phyloP scores from a whole-genome alignment of 441 rosid genomes.

The Gossypium aridum region DNA sequence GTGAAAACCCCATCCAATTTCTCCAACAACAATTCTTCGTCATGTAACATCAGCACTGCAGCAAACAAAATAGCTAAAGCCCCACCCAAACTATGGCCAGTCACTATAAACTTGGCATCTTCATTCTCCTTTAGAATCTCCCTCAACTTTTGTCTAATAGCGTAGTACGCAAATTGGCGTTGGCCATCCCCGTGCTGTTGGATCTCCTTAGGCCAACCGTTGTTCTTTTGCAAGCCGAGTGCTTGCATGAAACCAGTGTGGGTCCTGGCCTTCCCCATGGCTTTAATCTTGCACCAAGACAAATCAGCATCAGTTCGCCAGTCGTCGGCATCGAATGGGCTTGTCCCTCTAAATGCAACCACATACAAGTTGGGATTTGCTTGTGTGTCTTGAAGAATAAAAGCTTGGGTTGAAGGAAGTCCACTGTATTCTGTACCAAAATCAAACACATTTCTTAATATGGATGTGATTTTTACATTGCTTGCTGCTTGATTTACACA shows the following conservation, averaged over 20 bases:
- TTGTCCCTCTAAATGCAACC: slow-evolving; percentile 74
- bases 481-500: no score
- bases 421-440: slow-evolving; percentile 29
- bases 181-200: neutral
- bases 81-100: slow-evolving; percentile 88
- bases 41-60: slow-evolving; percentile 45
- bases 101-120: slow-evolving; percentile 43
- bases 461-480: no score
- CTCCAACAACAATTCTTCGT: slow-evolving; percentile 39
- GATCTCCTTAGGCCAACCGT: slow-evolving; percentile 46
- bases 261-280: slow-evolving; percentile 33
- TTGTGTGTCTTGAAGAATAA: slow-evolving; percentile 41
- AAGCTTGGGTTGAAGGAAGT: slow-evolving; percentile 45
- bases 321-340: slow-evolving; percentile 51
- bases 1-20: slow-evolving; percentile 73
- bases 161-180: slow-evolving; percentile 48
- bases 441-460: no score
- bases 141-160: slow-evolving; percentile 34
- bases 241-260: slow-evolving; percentile 81
- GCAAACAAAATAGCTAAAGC: slow-evolving; percentile 60
- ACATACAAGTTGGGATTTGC: slow-evolving; percentile 39
- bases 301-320: slow-evolving; percentile 60
- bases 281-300: slow-evolving; percentile 53
- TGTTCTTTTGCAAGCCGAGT: slow-evolving; percentile 52
- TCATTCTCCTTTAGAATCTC: slow-evolving; percentile 30